Evolutionary conservation across 1,284 basidiomycete species (phyloP).

Genomic region (Boletus smithii): DNA sequence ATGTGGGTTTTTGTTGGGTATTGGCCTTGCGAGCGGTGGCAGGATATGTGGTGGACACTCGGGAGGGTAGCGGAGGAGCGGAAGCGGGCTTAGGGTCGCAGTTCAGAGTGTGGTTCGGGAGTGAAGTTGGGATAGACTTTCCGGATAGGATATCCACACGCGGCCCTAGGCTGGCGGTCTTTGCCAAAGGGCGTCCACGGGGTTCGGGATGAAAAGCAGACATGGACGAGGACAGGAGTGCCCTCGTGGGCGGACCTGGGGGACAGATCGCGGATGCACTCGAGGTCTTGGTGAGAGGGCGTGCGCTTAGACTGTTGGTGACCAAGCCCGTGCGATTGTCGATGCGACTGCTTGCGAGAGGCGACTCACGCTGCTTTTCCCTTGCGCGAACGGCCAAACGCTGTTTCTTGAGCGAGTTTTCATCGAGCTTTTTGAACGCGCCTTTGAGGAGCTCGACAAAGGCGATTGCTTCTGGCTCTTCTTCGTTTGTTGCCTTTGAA

Average conservation of each 20-base stretch:
- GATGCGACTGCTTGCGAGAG: too few species aligned
- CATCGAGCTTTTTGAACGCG: conserved; percentile 22
- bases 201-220: not conserved
- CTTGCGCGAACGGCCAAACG: conserved; percentile 7
- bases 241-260: too few species aligned
- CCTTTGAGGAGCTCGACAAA: conserved; percentile 28
- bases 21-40: not conserved
- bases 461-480: conserved; percentile 21
- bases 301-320: too few species aligned
- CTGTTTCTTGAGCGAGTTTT: conserved; percentile 29
- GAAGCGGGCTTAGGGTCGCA: conserved; percentile 12
- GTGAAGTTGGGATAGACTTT: conserved; percentile 16
- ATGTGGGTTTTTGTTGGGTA: not conserved
- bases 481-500: conserved; percentile 10
- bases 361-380: conserved; percentile 10
- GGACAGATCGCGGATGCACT: conserved; percentile 23
- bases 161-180: conserved; percentile 10
- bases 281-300: conserved; percentile 22
- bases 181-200: conserved; percentile 15
- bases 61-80: not conserved
- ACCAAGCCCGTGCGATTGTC: too few species aligned
- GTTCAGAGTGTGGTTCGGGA: conserved; percentile 15
- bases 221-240: not conserved
- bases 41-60: not conserved
- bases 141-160: conserved; percentile 5